These are phyloP conservation scores for Gossypium mustelinum DNA, from an alignment of 345 rosid genomes.

Conservation along the genomic window DNA sequence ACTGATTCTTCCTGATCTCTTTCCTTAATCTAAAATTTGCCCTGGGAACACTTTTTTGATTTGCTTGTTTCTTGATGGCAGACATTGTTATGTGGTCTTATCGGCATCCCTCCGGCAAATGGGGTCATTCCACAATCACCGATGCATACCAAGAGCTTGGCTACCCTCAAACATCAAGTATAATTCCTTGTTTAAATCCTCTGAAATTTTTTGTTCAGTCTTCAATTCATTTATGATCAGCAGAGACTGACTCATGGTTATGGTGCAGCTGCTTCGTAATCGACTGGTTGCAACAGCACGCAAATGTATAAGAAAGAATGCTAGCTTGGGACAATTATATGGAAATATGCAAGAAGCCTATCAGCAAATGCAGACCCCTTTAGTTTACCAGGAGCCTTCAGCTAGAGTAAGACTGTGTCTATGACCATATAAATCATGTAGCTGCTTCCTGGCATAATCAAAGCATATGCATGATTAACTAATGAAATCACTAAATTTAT, in stretches of 20 bases:
- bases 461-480: not conserved
- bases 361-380: conserved; percentile 86
- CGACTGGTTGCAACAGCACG: conserved; percentile 69
- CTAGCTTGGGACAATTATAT: conserved; percentile 78
- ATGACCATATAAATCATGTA: not conserved
- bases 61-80: conserved; percentile 22
- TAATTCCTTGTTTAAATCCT: not conserved
- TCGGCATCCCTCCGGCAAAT: conserved; percentile 78
- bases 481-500: not conserved
- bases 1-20: not conserved
- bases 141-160: conserved; percentile 82
- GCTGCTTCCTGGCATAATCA: not conserved
- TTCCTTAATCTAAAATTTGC: not conserved
- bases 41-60: not conserved
- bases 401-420: conserved; percentile 22
- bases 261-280: conserved; percentile 75
- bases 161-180: conserved; percentile 87
- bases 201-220: not conserved
- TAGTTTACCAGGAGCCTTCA: conserved; percentile 60
- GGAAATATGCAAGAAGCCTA: conserved; percentile 79
- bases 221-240: not conserved
- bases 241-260: not conserved
- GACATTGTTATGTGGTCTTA: conserved; percentile 73
- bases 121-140: conserved; percentile 90
- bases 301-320: conserved; percentile 59